These are phyloP conservation scores for Sutorius australiensis DNA, from an alignment of 768 basidiomycete species.

Conservation along the genomic window DNA sequence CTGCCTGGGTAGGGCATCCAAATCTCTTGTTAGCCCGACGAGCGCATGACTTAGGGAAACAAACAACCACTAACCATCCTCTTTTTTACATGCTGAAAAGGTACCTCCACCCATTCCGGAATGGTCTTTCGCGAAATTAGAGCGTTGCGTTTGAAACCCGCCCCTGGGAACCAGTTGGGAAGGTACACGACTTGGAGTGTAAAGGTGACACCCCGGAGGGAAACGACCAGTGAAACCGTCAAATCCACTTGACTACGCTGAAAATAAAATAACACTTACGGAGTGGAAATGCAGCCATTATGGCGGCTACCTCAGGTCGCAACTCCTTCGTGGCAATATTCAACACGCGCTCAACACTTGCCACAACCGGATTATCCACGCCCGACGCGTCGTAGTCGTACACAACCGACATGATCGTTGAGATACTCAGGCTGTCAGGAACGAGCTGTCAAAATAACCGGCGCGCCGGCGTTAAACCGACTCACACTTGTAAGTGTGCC, in stretches of 20 bases:
- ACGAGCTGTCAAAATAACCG: background rate
- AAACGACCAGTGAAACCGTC: background rate
- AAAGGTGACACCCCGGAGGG: background rate
- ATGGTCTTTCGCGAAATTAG: conserved; percentile 3
- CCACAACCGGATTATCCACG: conserved; percentile 21
- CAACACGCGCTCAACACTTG: conserved; percentile 12
- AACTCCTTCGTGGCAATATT: conserved; percentile 9
- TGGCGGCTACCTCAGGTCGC: conserved; percentile 15
- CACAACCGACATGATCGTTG: conserved; percentile 23
- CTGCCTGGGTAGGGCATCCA: conserved; percentile 6
- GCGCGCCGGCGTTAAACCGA: background rate
- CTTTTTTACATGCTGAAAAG: conserved; percentile 24
- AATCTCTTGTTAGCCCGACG: background rate
- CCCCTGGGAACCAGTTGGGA: conserved; percentile 26
- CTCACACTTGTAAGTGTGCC: conserved; percentile 24
- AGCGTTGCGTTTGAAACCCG: conserved; percentile 19
- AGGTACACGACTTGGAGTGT: conserved; percentile 13
- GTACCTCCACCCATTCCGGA: conserved; percentile 14
- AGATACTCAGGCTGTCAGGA: conserved; percentile 15
- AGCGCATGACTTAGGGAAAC: background rate
- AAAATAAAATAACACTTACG: conserved; percentile 8
- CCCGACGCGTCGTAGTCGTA: conserved; percentile 21
- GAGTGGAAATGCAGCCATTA: conserved; percentile 14
- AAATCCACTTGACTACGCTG: background rate
- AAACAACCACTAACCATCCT: conserved; percentile 13